phyloP scores from a whole-genome alignment of 257 asterid species.

The Anisodus acutangulus region DNA sequence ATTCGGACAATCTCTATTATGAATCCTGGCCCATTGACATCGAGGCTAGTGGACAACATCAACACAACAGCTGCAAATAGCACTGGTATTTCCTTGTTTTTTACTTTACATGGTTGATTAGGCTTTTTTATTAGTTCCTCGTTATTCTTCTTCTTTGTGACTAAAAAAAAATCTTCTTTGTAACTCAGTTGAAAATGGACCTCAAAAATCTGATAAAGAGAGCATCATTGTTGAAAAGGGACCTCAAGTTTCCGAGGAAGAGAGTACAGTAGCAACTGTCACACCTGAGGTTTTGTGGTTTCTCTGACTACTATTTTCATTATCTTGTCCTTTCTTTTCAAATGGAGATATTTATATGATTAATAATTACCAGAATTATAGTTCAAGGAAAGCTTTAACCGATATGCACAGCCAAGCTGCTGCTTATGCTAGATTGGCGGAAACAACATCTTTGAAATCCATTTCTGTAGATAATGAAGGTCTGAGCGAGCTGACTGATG shows the following conservation, averaged over 20 bases:
- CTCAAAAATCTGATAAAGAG: constrained; percentile 44
- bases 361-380: constrained; percentile 50
- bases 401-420: constrained; percentile 71
- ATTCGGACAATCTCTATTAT: constrained; percentile 66
- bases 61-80: constrained; percentile 40
- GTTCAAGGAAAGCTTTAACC: constrained; percentile 44
- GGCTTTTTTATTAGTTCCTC: background rate
- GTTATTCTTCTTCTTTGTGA: constrained; percentile 5
- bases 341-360: background rate
- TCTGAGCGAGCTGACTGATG: constrained; percentile 73
- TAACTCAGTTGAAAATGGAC: constrained; percentile 42
- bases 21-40: constrained; percentile 73
- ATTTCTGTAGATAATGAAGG: constrained; percentile 51
- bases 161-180: constrained; percentile 13
- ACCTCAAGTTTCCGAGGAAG: constrained; percentile 42
- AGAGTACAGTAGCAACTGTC: constrained; percentile 40
- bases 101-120: constrained; percentile 24
- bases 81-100: constrained; percentile 43
- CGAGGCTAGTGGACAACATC: constrained; percentile 68
- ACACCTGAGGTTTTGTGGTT: constrained; percentile 52
- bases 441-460: constrained; percentile 45
- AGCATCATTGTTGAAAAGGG: constrained; percentile 42
- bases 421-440: constrained; percentile 62
- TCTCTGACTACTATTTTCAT: background rate
- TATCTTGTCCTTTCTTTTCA: constrained; percentile 2